Base-by-base conservation (phyloP, 176 grass and related monocot genomes). In the Oryza officinalis region DNA sequence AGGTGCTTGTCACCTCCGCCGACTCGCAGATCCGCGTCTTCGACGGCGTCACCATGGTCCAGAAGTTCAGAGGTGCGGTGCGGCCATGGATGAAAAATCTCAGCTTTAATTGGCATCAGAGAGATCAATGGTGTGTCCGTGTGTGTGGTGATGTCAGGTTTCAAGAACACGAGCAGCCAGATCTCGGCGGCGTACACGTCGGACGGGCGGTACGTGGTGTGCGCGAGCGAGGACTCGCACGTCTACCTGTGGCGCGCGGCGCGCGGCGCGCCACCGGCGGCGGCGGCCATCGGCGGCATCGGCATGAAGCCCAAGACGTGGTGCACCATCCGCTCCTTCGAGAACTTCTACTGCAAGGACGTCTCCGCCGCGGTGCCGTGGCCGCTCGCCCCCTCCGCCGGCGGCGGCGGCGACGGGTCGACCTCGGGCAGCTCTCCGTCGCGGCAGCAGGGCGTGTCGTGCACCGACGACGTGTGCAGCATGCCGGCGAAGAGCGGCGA, bases 81-180 rank as follows among this genome's bases (percentile, higher is more conserved):
- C 61, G 28, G 20, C 64, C 68, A 47, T 10, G 9, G 6, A 70
- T n/a, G 60, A 69, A 67, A 25, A 28, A 41, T 46, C 33, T 78
- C 1, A 43, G 61, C 7, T 3, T 79, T 25, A 44, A 10, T 20
- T 25, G 67, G 14, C 49, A 78, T 26, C 49, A 22, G 45, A 10
- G 8, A 13, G 66, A 78, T 25, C 69, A 59, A 79, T 27, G 32
- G 49, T 54, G 17, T 35, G 33, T 35, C 33, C 33, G 33, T 35
- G 49, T 22, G 23, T 25, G 43, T 32, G 35, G 25, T 65, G 52
- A 5, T 54, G 15, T 38, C 69, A 94, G 94, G 94, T 15, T 97
- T 97, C 86, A 92, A 86, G 89, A 98, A 98, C 88, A 98, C 93
- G 64, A 95, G 89, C 93, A 98, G 96, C 68, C 96, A 98, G 85